Conservation (phyloP, 1,139 yeast genomes). For the Yamadazyma buinensis region DNA sequence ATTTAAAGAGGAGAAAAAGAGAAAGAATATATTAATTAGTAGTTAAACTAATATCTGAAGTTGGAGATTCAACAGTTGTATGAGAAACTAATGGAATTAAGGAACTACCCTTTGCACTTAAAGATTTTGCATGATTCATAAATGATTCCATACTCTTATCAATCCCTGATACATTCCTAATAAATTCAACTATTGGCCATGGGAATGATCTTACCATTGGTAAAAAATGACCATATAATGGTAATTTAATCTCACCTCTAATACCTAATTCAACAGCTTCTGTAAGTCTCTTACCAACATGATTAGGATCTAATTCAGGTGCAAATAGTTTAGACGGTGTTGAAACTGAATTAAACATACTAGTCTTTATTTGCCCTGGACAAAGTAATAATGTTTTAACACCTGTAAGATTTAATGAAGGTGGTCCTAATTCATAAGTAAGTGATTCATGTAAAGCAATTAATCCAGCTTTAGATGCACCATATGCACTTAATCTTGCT, state of each 20-base stretch:
- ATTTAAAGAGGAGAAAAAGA: too few species aligned
- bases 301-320: slow-evolving; percentile 69
- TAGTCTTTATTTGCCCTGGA: slow-evolving; percentile 81
- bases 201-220: slow-evolving; percentile 73
- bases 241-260: slow-evolving; percentile 67
- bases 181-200: slow-evolving; percentile 60
- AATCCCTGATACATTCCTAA: slow-evolving; percentile 57
- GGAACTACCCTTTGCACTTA: slow-evolving; percentile 17
- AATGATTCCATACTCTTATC: slow-evolving; percentile 53
- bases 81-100: slow-evolving; percentile 9
- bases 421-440: slow-evolving; percentile 64
- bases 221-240: slow-evolving; percentile 69
- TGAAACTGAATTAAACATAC: slow-evolving; percentile 63
- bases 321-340: slow-evolving; percentile 77
- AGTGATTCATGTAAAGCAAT: slow-evolving; percentile 82
- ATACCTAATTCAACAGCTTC: slow-evolving; percentile 56
- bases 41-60: neutral
- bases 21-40: neutral
- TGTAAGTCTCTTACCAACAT: slow-evolving; percentile 60
- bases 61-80: slow-evolving; percentile 1
- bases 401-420: slow-evolving; percentile 44
- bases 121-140: slow-evolving; percentile 14
- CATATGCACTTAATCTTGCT: slow-evolving; percentile 75
- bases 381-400: slow-evolving; percentile 73
- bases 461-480: slow-evolving; percentile 86